Evolutionary conservation across 2,329 filamentous ascomycete species (phyloP), one percentile per base, ranked within the genome.

Genomic region (Colletotrichum sojae): DNA sequence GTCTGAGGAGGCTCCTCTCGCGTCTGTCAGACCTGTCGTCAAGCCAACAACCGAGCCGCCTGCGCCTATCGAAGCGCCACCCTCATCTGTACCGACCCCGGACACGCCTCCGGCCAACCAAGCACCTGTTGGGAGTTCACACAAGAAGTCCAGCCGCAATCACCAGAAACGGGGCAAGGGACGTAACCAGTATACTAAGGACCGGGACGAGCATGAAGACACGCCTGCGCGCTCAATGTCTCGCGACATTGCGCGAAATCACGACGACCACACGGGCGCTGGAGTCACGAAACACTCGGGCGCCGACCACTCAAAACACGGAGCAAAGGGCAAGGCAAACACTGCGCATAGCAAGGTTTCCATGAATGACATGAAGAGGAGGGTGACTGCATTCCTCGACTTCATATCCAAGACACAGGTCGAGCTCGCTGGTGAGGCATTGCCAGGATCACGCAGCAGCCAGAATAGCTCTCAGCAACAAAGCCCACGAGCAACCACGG

Each of bases 341-440:
- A 83, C 84, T 57, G 88, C 87, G 78, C 85, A 85, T 72, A 90
- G 87, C 73, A 94, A 93, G 78, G 89, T 94, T 66, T 95, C 91
- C 31, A 93, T 97, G 90, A 91, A 91, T 69, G 94, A 97, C 76
- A 94, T 97, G 89, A 94, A 93, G 81, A 90, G 93, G 72, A 91
- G 94, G 10, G 94, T 95, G 6, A 89, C 92, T 4, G 92, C 89
- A 20, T 97, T 98, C 77, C 86, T 97, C 68, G 94, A 96, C 73
- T 98, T 95, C 76, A 97, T 98, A 71, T 91, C 92, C 4, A 90
- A 94, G 73, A 95, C 94, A 66, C 94, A 98, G 78, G 86, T 97
- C 6, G 95, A 98, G 76, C 88, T 97, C 80, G 94, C 93, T 2
- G 90, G 88, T 36, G 91, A 91, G 70, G 80, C 83, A 79, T 80